These are phyloP conservation scores for Candida chauliodis DNA, from an alignment of 805 yeast species.

Conservation along the genomic window DNA sequence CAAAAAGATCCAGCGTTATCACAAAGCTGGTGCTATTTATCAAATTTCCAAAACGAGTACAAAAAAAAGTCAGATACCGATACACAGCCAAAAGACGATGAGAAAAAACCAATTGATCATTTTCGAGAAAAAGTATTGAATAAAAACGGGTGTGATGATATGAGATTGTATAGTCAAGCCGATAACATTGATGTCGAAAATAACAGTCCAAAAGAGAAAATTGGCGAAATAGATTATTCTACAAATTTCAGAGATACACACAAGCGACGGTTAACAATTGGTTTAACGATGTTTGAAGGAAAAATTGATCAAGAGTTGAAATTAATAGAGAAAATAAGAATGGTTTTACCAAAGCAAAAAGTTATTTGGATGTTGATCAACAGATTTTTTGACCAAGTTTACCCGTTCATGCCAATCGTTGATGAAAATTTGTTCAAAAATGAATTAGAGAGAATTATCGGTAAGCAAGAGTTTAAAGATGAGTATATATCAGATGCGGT, in stretches of 20 bases:
- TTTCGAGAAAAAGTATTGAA: conserved; percentile 24
- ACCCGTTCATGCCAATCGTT: conserved; percentile 63
- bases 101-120: conserved; percentile 13
- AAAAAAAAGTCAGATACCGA: conserved; percentile 5
- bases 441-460: conserved; percentile 44
- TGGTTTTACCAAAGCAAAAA: conserved; percentile 50
- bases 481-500: conserved; percentile 16
- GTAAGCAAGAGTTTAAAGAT: conserved; percentile 26
- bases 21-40: conserved; percentile 10
- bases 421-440: conserved; percentile 53
- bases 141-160: conserved; percentile 22
- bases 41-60: conserved; percentile 3
- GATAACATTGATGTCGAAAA: conserved; percentile 4
- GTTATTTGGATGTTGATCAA: conserved; percentile 56
- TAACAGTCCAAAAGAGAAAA: background rate
- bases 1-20: conserved; percentile 39
- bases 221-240: background rate
- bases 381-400: conserved; percentile 55
- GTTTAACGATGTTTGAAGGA: conserved; percentile 32
- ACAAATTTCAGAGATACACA: conserved; percentile 17
- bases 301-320: conserved; percentile 30
- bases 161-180: conserved; percentile 13
- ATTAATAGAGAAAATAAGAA: conserved; percentile 38
- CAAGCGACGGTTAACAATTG: conserved; percentile 28
- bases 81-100: background rate